Evolutionary conservation across 495 filamentous ascomycete genomes (phyloP).

Genomic region (Daldinia childiae): DNA sequence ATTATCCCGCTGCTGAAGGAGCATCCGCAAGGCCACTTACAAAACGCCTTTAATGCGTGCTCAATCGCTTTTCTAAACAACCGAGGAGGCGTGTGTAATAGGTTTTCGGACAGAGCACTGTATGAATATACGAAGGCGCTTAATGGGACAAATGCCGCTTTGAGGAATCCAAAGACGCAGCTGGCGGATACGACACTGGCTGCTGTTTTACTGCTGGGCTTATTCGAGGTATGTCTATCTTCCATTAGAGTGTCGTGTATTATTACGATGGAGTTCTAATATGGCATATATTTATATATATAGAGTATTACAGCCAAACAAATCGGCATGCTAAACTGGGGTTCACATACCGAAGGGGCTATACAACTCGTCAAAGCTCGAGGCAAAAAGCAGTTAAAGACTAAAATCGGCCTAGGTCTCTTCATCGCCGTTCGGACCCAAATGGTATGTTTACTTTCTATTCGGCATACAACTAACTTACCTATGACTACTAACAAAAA

Average conservation of each 20-base stretch:
- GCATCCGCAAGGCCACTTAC: conserved; percentile 59
- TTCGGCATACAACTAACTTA: not conserved
- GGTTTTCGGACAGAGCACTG: conserved; percentile 51
- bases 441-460: conserved; percentile 51
- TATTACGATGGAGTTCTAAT: conserved; percentile 5
- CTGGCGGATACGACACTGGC: conserved; percentile 66
- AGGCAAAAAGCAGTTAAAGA: conserved; percentile 61
- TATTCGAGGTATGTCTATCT: conserved; percentile 66
- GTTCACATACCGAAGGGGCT: conserved; percentile 64
- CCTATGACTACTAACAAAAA: not conserved
- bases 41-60: conserved; percentile 68
- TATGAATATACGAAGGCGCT: conserved; percentile 62
- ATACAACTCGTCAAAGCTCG: conserved; percentile 63
- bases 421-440: conserved; percentile 63
- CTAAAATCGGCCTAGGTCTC: conserved; percentile 55
- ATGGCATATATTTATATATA: not conserved
- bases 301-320: conserved; percentile 60
- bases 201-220: conserved; percentile 67
- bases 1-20: conserved; percentile 64
- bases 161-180: conserved; percentile 59
- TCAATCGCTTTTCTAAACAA: conserved; percentile 65
- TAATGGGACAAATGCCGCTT: conserved; percentile 60
- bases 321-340: conserved; percentile 59
- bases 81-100: conserved; percentile 47
- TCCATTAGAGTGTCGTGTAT: not conserved